These are phyloP conservation scores for Leccinum subtestaceum DNA, from an alignment of 768 basidiomycete species.

Conservation along the genomic window DNA sequence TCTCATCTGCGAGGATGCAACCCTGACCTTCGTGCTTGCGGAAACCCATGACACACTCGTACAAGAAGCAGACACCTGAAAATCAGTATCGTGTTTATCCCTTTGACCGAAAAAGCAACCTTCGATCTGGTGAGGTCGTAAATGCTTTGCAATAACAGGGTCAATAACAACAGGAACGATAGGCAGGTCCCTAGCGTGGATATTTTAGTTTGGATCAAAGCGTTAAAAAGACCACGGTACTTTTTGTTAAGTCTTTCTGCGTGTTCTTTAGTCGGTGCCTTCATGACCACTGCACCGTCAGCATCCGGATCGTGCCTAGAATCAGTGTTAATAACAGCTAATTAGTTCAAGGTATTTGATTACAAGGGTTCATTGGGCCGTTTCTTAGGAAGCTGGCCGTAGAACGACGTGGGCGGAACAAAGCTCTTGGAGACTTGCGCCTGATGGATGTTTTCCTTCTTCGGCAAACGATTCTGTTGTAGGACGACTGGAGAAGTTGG, in stretches of 20 bases:
- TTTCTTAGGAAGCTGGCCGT: conserved; percentile 40
- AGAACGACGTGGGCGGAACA: conserved; percentile 61
- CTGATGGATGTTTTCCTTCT: conserved; percentile 24
- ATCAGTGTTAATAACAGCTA: not conserved
- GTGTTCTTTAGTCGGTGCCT: conserved; percentile 65
- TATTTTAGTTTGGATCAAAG: conserved; percentile 2
- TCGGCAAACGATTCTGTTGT: conserved; percentile 6
- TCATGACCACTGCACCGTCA: conserved; percentile 84
- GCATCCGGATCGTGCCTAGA: conserved; percentile 73
- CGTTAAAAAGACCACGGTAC: conserved; percentile 35
- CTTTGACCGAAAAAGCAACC: conserved; percentile 39
- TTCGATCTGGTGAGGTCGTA: conserved; percentile 90
- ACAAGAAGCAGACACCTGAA: conserved; percentile 82
- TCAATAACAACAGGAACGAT: conserved; percentile 87
- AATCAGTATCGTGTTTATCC: not conserved
- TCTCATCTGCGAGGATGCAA: conserved; percentile 96
- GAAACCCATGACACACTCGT: conserved; percentile 94
- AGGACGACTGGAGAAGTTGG: conserved; percentile 12
- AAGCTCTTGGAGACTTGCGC: conserved; percentile 29
- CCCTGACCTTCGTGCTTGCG: conserved; percentile 89
- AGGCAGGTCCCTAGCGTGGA: conserved; percentile 48
- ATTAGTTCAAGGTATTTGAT: not conserved
- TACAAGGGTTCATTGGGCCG: conserved; percentile 26
- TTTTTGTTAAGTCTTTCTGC: conserved; percentile 67
- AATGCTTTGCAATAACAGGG: conserved; percentile 69